These are phyloP conservation scores for Penicillium sp. DNA, from an alignment of 2,329 filamentous ascomycete genomes.

Conservation along the genomic window DNA sequence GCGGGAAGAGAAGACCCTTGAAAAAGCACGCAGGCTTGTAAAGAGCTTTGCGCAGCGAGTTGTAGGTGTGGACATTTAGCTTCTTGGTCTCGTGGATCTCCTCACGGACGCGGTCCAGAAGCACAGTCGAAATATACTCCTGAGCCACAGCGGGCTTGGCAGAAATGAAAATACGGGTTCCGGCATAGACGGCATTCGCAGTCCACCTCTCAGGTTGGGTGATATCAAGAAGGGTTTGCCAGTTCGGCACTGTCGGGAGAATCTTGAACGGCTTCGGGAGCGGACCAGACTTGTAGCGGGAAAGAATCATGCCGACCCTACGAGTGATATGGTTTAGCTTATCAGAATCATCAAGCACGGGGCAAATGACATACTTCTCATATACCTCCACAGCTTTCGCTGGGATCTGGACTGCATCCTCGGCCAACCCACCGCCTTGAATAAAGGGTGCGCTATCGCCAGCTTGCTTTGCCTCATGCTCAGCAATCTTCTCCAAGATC, in stretches of 20 bases:
- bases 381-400: conserved; percentile 93
- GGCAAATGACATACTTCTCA: conserved; percentile 61
- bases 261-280: conserved; percentile 98
- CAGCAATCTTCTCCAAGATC: conserved; percentile 90
- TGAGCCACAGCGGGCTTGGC: conserved; percentile 76
- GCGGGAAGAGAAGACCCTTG: conserved; percentile 90
- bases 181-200: conserved; percentile 79
- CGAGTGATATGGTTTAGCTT: conserved; percentile 17
- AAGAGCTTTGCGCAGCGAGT: conserved; percentile 82
- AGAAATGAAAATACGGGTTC: conserved; percentile 88
- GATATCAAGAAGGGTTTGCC: conserved; percentile 81
- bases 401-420: conserved; percentile 82
- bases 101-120: conserved; percentile 86
- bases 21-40: conserved; percentile 97
- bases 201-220: conserved; percentile 79
- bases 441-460: conserved; percentile 40
- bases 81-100: conserved; percentile 94
- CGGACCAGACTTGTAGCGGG: conserved; percentile 92
- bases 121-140: conserved; percentile 78
- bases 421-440: conserved; percentile 57
- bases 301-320: conserved; percentile 81
- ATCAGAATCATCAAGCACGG: neutral
- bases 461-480: conserved; percentile 71
- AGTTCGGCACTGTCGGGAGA: conserved; percentile 84
- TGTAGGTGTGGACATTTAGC: conserved; percentile 92